Evolutionary conservation across 805 yeast species (phyloP).

Genomic region (Starmerella floricola): DNA sequence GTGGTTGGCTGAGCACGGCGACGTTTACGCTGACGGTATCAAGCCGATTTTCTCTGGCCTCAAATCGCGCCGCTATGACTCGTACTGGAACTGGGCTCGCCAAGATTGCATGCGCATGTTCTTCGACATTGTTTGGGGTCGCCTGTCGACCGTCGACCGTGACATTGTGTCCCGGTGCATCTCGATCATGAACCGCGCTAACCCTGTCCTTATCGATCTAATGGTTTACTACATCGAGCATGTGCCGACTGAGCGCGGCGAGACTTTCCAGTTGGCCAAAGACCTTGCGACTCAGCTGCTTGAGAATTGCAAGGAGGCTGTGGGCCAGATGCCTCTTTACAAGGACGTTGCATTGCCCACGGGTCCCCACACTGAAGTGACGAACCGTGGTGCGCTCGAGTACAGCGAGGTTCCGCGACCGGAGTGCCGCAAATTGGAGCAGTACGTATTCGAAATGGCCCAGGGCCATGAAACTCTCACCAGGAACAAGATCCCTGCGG

Average conservation of each 20-base stretch:
- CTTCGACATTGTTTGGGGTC: constrained; percentile 92
- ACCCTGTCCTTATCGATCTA: constrained; percentile 82
- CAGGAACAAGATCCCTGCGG: constrained; percentile 31
- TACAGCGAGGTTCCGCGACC: constrained; percentile 81
- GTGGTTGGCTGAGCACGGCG: constrained; percentile 88
- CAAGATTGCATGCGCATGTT: constrained; percentile 90
- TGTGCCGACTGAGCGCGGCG: constrained; percentile 76
- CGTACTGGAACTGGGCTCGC: constrained; percentile 99
- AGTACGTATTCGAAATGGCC: constrained; percentile 93
- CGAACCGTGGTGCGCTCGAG: constrained; percentile 72
- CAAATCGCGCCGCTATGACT: constrained; percentile 92
- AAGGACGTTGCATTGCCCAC: constrained; percentile 91
- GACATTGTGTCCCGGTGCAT: constrained; percentile 94
- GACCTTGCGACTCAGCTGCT: constrained; percentile 84
- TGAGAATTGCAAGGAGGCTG: constrained; percentile 86
- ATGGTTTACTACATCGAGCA: constrained; percentile 91
- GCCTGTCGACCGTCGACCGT: constrained; percentile 78
- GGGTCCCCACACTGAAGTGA: constrained; percentile 85
- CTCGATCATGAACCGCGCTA: constrained; percentile 93
- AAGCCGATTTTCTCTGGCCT: constrained; percentile 78
- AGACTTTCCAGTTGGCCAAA: constrained; percentile 82
- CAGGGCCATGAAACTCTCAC: constrained; percentile 74
- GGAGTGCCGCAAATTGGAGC: constrained; percentile 85
- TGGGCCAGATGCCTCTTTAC: constrained; percentile 74
- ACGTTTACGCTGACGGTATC: constrained; percentile 83